A percentile compares a stretch with the other conserved stretches of the same genome.
phyloP scores from a whole-genome alignment of 345 rosid species.

The Corchorus capsularis region DNA sequence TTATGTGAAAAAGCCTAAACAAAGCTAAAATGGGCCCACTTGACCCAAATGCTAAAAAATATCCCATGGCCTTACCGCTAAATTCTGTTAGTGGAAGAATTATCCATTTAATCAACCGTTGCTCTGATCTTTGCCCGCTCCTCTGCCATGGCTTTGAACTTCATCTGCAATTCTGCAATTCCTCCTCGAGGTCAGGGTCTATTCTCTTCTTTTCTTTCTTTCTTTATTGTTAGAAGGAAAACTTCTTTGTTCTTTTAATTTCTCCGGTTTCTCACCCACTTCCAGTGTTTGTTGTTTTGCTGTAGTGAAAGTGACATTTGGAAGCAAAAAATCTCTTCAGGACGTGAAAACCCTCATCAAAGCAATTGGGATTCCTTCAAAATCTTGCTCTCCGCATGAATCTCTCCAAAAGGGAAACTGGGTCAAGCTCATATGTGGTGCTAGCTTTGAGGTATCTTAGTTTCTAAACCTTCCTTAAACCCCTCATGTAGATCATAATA shows the following conservation, averaged over 20 bases:
- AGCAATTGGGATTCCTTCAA: constrained; percentile 38
- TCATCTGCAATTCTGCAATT: constrained; percentile 36
- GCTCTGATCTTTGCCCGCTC: not conserved
- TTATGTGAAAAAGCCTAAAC: not conserved
- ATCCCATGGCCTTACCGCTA: not conserved
- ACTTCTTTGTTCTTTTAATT: not conserved
- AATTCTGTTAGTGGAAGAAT: not conserved
- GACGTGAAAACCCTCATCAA: constrained; percentile 38
- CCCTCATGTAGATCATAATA: not conserved
- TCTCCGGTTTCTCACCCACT: not conserved
- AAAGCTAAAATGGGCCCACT: not conserved
- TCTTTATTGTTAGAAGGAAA: not conserved
- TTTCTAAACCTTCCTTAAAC: constrained; percentile 1
- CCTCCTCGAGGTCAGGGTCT: constrained; percentile 28
- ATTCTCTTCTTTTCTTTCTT: not conserved
- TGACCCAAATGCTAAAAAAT: constrained; percentile 1
- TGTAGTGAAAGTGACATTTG: constrained; percentile 25
- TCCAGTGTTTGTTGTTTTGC: not conserved
- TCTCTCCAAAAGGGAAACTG: constrained; percentile 58
- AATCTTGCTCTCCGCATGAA: constrained; percentile 41
- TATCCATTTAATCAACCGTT: constrained; percentile 1
- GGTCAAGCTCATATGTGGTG: constrained; percentile 75
- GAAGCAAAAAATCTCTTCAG: constrained; percentile 27
- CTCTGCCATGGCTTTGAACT: constrained; percentile 39
- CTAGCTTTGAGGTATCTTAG: constrained; percentile 59